These are phyloP conservation scores for Aureobasidium sp. DNA, from an alignment of 2,329 filamentous ascomycete genomes.

Conservation along the genomic window DNA sequence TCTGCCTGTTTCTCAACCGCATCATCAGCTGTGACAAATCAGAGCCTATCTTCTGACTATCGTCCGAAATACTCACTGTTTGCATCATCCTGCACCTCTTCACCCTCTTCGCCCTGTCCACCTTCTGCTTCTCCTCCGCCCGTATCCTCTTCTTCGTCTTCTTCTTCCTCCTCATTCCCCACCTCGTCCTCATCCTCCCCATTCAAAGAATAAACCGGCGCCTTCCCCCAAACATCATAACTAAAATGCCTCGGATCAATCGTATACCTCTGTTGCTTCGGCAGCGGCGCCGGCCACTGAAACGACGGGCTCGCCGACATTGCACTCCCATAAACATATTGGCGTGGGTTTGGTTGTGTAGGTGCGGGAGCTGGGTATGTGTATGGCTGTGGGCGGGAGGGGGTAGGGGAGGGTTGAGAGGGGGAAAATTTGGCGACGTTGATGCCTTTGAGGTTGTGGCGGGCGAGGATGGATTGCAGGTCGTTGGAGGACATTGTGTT, in stretches of 20 bases:
- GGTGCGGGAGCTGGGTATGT: background rate
- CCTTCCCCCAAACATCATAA: conserved; percentile 9
- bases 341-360: no score
- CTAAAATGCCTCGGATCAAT: conserved; percentile 13
- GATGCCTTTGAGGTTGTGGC: conserved; percentile 6
- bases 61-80: background rate
- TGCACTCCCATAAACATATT: no score
- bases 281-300: background rate
- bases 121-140: background rate
- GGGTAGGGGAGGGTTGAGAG: background rate
- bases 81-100: background rate
- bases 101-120: background rate
- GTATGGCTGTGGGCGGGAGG: background rate
- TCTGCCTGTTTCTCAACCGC: background rate
- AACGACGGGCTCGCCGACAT: background rate
- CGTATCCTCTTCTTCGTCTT: background rate
- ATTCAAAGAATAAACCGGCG: conserved; percentile 3
- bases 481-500: background rate
- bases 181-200: conserved; percentile 7
- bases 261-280: background rate
- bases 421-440: conserved; percentile 7
- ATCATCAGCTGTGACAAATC: background rate
- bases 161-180: background rate
- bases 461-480: background rate
- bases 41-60: no score